A percentile compares a stretch with the other conserved stretches of the same genome.
Evolutionary conservation across 345 rosid species (phyloP).

Genomic region (Streptanthus diversifolius): DNA sequence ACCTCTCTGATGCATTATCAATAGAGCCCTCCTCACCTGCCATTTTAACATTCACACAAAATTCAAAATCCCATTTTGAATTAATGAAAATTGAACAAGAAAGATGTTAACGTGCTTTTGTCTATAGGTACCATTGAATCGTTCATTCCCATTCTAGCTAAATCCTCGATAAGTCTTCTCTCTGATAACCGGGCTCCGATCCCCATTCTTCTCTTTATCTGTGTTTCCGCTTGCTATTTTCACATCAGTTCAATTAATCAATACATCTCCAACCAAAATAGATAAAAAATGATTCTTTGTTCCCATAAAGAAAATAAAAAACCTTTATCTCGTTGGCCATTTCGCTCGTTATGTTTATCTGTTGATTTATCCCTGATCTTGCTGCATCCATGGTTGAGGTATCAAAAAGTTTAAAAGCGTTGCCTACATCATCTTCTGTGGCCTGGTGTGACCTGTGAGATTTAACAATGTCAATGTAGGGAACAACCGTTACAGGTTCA

Average conservation of each 20-base stretch:
- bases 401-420: conserved; percentile 84
- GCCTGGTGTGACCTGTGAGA: conserved; percentile 71
- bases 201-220: conserved; percentile 83
- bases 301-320: not conserved
- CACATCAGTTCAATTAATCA: not conserved
- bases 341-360: conserved; percentile 70
- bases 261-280: not conserved
- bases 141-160: conserved; percentile 82
- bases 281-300: not conserved
- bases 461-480: conserved; percentile 2
- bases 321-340: conserved; percentile 86
- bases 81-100: not conserved
- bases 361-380: conserved; percentile 88
- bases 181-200: conserved; percentile 87
- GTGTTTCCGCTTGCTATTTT: conserved; percentile 85
- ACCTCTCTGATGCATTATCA: conserved; percentile 95
- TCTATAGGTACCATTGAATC: conserved; percentile 62
- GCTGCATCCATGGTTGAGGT: conserved; percentile 98
- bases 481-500: not conserved
- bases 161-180: conserved; percentile 83
- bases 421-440: conserved; percentile 73
- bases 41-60: conserved; percentile 11
- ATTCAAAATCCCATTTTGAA: not conserved
- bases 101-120: not conserved
- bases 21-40: conserved; percentile 95